Percentiles rank a stretch among this genome's conserved stretches.
These are phyloP conservation scores for Tolypocladium sp. DNA, from an alignment of 2,329 filamentous ascomycete species.

Conservation along the genomic window DNA sequence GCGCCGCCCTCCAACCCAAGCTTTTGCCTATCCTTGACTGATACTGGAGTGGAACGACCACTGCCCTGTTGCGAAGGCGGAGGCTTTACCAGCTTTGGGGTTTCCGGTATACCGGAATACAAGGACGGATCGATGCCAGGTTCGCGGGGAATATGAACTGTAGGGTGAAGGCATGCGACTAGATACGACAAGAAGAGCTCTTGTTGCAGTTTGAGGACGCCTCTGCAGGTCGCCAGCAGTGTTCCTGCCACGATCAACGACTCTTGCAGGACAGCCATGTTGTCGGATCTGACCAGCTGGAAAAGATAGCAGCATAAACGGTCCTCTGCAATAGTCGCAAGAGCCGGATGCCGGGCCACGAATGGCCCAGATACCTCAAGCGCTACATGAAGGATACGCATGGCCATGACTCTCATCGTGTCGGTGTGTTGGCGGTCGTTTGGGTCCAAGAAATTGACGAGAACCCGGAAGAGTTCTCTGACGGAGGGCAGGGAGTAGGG, in stretches of 20 bases:
- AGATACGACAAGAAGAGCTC: slow-evolving; percentile 93
- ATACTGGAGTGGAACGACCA: slow-evolving; percentile 81
- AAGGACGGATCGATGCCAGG: slow-evolving; percentile 81
- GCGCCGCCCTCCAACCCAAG: slow-evolving; percentile 86
- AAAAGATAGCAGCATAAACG: slow-evolving; percentile 90
- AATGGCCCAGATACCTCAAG: slow-evolving; percentile 93
- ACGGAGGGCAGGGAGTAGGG: slow-evolving; percentile 94
- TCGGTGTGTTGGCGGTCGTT: slow-evolving; percentile 90
- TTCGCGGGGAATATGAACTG: slow-evolving; percentile 89
- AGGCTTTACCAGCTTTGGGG: slow-evolving; percentile 78
- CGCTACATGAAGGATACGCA: slow-evolving; percentile 94
- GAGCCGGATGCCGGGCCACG: slow-evolving; percentile 82
- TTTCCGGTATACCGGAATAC: slow-evolving; percentile 87
- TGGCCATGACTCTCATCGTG: slow-evolving; percentile 91
- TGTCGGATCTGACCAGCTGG: slow-evolving; percentile 91
- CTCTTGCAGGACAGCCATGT: slow-evolving; percentile 89
- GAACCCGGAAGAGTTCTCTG: slow-evolving; percentile 82
- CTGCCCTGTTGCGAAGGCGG: slow-evolving; percentile 63
- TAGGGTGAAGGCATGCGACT: slow-evolving; percentile 85
- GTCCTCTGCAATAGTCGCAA: slow-evolving; percentile 84
- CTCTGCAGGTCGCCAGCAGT: slow-evolving; percentile 79
- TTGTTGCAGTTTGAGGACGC: slow-evolving; percentile 89
- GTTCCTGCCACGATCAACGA: slow-evolving; percentile 89
- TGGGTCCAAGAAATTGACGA: slow-evolving; percentile 89
- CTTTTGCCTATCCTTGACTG: slow-evolving; percentile 85